Evolutionary conservation across 257 asterid species (phyloP).

Genomic region (Forsythia viridissima): DNA sequence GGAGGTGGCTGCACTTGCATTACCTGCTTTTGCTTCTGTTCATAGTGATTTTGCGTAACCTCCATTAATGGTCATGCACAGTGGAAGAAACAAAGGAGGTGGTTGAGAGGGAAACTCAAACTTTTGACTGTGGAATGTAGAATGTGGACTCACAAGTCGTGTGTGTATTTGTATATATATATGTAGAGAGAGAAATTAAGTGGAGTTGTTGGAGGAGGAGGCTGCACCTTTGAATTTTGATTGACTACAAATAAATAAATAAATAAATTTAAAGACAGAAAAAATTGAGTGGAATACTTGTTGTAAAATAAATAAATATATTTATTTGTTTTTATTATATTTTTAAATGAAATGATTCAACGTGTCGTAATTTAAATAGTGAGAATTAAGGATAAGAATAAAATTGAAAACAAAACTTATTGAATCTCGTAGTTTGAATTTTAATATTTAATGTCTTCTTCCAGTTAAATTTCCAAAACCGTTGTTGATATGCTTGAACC

Average conservation of each 20-base stretch:
- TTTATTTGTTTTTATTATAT: no score
- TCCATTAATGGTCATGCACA: conserved; percentile 25
- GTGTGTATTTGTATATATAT: neutral
- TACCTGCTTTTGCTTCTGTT: conserved; percentile 9
- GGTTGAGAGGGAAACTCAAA: neutral
- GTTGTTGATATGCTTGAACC: no score
- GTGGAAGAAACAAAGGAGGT: neutral
- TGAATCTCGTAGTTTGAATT: no score
- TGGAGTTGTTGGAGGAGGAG: conserved; percentile 22
- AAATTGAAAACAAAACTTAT: no score
- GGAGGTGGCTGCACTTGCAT: conserved; percentile 3
- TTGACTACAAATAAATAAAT: neutral
- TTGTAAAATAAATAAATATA: no score
- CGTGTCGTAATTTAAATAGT: no score
- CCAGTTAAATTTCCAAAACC: no score
- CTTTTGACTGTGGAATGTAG: conserved; percentile 43
- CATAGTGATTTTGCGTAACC: conserved; percentile 19
- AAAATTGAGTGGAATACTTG: no score
- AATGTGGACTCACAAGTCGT: conserved; percentile 5
- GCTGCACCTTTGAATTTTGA: conserved; percentile 28
- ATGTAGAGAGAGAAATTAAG: conserved; percentile 20
- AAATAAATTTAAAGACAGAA: no score
- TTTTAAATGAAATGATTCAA: no score
- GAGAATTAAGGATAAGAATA: no score
- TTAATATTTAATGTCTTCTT: no score